Evolutionary conservation across 1,284 basidiomycete genomes (phyloP), one percentile per base, ranked within the genome.

Genomic region (Moesziomyces parantarcticus): DNA sequence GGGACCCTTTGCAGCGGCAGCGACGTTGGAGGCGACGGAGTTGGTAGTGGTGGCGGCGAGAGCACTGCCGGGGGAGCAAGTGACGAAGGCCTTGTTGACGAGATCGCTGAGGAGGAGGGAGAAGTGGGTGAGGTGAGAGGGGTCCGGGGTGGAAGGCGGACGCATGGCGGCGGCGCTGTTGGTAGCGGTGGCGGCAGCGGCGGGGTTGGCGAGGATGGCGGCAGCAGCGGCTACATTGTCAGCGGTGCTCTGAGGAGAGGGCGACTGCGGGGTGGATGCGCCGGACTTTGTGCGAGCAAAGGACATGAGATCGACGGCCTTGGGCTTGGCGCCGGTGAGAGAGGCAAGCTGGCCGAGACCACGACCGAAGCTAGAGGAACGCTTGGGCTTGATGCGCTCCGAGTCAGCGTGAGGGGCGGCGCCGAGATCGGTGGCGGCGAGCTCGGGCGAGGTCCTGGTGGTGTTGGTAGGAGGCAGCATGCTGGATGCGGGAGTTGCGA

Each of bases 21-120:
- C 69, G n/a, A 76, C 61, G 50, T 61, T 65, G 49, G 63, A 62
- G 18, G 66, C 75, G 16, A 65, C 54, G 23, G 61, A 65, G 48
- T 29, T 29, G 21, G 50, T 59, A n/a, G 59, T 47, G 46, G 29
- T 47, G 29, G 51, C 49, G 32, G 63, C 34, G 20, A 62, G 54
- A 29, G 53, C 34, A 16, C 26, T 47, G 25, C 48, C 67, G 1
- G 55, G 58, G 20, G 63, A 54, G 63, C 75, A 77, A 3, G 80
- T 70, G 2, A 75, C 60, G 55, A 83, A 81, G 22, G 79, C 77
- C 55, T 78, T 76, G 70, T 82, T 83, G 44, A 82, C 78, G 23
- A 83, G 76, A 42, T 83, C 81, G 54, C 75, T 81, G 26, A 83
- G 68, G 32, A 61, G 62, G 11, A 83, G 69, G 2, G 75, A 74